Evolutionary conservation across 176 grass and related monocot genomes (phyloP).

Genomic region (Olyra latifolia): DNA sequence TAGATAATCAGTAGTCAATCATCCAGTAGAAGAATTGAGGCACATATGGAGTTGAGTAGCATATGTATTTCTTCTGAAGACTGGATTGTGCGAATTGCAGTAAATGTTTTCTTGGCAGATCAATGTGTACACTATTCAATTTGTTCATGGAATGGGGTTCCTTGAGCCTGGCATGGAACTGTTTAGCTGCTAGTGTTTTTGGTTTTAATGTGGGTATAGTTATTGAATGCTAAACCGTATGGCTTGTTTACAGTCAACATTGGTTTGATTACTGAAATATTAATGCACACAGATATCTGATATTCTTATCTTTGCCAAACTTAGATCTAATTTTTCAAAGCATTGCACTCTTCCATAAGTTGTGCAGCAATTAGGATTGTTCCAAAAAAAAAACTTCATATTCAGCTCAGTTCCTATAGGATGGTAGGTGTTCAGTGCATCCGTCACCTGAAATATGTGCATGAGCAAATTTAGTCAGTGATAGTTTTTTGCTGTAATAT

Average conservation of each 20-base stretch:
- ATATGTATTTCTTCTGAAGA: background rate
- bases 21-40: background rate
- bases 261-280: background rate
- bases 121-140: background rate
- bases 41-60: background rate
- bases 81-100: background rate
- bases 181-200: background rate
- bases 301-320: background rate
- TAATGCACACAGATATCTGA: background rate
- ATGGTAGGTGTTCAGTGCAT: background rate
- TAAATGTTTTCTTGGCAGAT: background rate
- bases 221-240: background rate
- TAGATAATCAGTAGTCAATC: background rate
- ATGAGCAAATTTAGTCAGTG: background rate
- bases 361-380: background rate
- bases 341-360: background rate
- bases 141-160: background rate
- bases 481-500: background rate
- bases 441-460: background rate
- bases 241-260: background rate
- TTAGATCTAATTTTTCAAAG: background rate
- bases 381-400: background rate
- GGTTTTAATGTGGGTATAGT: background rate
- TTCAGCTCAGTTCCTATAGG: background rate
- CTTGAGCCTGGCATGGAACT: slow-evolving; percentile 2